Conservation (phyloP, 2,329 filamentous ascomycete genomes). For the Colletotrichum theobromicola region DNA sequence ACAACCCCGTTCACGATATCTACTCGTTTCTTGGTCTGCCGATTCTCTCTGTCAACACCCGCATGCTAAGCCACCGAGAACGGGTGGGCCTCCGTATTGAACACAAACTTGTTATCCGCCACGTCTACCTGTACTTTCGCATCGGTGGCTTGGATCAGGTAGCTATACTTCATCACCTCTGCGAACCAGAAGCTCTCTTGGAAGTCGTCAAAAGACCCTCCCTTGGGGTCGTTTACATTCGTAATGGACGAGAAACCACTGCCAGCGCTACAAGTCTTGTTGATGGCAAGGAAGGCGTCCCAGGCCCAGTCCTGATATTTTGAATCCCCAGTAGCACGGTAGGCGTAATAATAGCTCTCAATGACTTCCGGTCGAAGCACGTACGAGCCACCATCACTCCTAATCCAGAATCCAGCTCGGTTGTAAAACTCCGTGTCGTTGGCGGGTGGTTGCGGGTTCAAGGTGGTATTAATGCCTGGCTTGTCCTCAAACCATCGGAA, state of each 20-base stretch:
- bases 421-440: constrained; percentile 65
- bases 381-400: constrained; percentile 56
- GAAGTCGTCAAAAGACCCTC: constrained; percentile 69
- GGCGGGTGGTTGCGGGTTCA: constrained; percentile 47
- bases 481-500: constrained; percentile 65
- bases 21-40: not conserved
- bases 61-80: constrained; percentile 27
- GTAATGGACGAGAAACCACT: constrained; percentile 71
- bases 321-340: constrained; percentile 74
- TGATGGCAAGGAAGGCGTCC: constrained; percentile 76
- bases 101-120: constrained; percentile 50
- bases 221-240: constrained; percentile 68
- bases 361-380: constrained; percentile 80
- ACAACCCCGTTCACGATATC: not conserved
- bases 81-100: constrained; percentile 56
- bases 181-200: constrained; percentile 91
- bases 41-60: not conserved
- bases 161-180: constrained; percentile 85
- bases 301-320: constrained; percentile 87
- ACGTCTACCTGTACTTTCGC: constrained; percentile 59
- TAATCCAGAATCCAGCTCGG: constrained; percentile 74
- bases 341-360: constrained; percentile 87
- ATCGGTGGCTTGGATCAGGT: constrained; percentile 71
- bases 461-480: constrained; percentile 35
- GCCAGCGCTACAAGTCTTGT: constrained; percentile 63